Percentiles rank a stretch among this genome's conserved stretches.
Conservation (phyloP, 2,329 filamentous ascomycete species). For the Cytospora paraplurivora region DNA sequence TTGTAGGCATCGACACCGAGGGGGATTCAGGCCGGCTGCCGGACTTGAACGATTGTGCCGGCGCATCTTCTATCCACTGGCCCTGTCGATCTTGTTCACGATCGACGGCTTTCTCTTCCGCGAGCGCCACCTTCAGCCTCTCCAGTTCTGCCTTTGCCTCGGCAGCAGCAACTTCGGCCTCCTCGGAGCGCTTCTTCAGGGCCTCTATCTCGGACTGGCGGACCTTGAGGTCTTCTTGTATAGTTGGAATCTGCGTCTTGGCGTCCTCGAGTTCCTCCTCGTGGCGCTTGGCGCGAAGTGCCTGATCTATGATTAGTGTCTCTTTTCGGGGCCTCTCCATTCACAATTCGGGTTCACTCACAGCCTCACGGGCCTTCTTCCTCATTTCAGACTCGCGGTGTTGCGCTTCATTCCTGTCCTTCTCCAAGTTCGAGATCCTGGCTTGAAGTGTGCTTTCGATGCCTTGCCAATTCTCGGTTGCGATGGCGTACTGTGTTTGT, state of each 20-base stretch:
- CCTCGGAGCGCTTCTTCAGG: slow-evolving; percentile 65
- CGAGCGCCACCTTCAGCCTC: slow-evolving; percentile 46
- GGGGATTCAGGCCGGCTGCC: slow-evolving; percentile 59
- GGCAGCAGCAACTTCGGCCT: slow-evolving; percentile 65
- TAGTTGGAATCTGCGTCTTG: slow-evolving; percentile 62
- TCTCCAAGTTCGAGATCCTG: slow-evolving; percentile 77
- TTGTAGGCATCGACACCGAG: slow-evolving; percentile 48
- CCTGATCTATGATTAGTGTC: slow-evolving; percentile 49
- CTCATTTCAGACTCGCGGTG: slow-evolving; percentile 84
- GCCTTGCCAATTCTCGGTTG: slow-evolving; percentile 96
- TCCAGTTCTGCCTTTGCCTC: slow-evolving; percentile 56
- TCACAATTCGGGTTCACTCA: slow-evolving; percentile 46
- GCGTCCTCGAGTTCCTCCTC: slow-evolving; percentile 83
- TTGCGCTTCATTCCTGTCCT: slow-evolving; percentile 84
- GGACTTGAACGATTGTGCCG: slow-evolving; percentile 44
- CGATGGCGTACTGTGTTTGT: slow-evolving; percentile 91
- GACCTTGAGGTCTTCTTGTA: slow-evolving; percentile 64
- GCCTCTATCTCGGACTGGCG: slow-evolving; percentile 62
- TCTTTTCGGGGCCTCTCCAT: too few relatives aligned
- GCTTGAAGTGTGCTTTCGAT: slow-evolving; percentile 86
- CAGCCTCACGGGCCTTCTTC: slow-evolving; percentile 84
- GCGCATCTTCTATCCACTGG: slow-evolving; percentile 55
- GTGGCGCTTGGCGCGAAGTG: slow-evolving; percentile 62
- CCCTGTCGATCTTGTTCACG: slow-evolving; percentile 46
- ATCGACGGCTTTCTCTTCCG: slow-evolving; percentile 36